Evolutionary conservation across 2,329 filamentous ascomycete genomes (phyloP).

Genomic region (Lecanicillium sp.): DNA sequence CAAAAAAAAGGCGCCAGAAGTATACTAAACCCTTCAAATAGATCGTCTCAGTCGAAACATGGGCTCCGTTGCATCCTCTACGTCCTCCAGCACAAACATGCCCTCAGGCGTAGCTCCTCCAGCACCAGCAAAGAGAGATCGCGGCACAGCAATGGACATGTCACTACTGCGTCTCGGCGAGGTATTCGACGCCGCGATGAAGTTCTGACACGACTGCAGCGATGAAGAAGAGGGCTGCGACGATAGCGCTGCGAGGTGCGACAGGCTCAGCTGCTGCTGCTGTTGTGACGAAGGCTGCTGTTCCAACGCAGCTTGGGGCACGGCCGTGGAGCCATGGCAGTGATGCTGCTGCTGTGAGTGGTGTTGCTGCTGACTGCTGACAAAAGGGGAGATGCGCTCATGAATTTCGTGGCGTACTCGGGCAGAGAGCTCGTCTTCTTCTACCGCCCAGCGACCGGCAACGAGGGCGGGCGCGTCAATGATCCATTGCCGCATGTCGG

Average conservation of each 20-base stretch:
- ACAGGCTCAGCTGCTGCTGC: no score
- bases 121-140: neutral
- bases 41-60: neutral
- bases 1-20: no score
- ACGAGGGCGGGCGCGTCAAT: slow-evolving; percentile 46
- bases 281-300: no score
- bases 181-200: neutral
- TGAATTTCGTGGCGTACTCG: slow-evolving; percentile 35
- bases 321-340: no score
- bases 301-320: no score
- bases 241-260: no score
- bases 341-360: slow-evolving; percentile 1
- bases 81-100: neutral
- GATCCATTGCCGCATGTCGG: slow-evolving; percentile 42
- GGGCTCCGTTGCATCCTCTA: neutral
- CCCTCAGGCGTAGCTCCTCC: neutral
- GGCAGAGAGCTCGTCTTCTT: slow-evolving; percentile 42
- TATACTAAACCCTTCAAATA: no score
- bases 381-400: slow-evolving; percentile 29
- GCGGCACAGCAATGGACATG: neutral
- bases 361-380: slow-evolving; percentile 1
- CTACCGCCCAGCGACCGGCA: slow-evolving; percentile 48
- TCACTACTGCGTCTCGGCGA: neutral
- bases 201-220: neutral
- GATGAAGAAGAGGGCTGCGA: no score